Evolutionary conservation across 129 eudicot genomes (phyloP).

Genomic region (Logfia minima): DNA sequence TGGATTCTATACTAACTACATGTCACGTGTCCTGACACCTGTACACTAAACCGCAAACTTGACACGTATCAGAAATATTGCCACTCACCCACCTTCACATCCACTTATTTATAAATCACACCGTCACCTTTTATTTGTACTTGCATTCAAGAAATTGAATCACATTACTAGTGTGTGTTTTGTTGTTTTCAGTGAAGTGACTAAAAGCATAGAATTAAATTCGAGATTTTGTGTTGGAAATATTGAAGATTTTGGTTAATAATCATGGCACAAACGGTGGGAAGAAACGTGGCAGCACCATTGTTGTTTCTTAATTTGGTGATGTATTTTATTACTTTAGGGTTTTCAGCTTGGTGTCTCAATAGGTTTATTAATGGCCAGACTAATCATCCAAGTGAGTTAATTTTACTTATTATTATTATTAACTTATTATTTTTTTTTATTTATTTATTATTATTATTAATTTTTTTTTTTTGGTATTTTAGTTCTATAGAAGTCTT

Average conservation of each 20-base stretch:
- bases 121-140: conserved; percentile 15
- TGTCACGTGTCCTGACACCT: conserved; percentile 25
- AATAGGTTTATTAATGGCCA: conserved; percentile 60
- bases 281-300: conserved; percentile 80
- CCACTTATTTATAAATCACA: background rate
- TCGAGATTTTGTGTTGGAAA: conserved; percentile 6
- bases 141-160: background rate
- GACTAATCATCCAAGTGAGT: conserved; percentile 81
- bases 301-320: conserved; percentile 80
- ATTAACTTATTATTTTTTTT: background rate
- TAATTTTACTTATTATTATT: background rate
- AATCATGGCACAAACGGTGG: conserved; percentile 63
- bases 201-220: background rate
- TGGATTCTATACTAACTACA: background rate
- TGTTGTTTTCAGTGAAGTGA: conserved; percentile 20
- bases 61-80: conserved; percentile 15
- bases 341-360: conserved; percentile 85
- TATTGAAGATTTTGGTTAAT: background rate
- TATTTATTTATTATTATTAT: background rate
- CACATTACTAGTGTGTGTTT: background rate
- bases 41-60: conserved; percentile 10
- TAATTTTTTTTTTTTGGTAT: too few relatives aligned
- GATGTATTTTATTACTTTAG: conserved; percentile 67
- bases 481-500: too few relatives aligned
- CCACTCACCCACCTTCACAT: conserved; percentile 21